Conservation (phyloP, 129 eudicot genomes). For the Flaveria linearis region DNA sequence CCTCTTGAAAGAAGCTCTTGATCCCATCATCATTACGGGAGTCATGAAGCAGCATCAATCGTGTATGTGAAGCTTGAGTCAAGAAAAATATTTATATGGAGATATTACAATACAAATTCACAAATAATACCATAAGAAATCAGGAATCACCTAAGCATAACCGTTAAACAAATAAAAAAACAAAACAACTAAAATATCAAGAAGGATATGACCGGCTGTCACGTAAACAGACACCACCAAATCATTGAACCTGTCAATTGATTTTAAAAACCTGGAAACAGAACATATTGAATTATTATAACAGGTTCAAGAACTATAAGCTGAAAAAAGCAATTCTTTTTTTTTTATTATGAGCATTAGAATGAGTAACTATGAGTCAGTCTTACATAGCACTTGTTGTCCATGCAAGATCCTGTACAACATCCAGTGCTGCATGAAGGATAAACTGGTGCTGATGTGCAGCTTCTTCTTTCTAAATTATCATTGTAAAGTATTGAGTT, state of each 20-base stretch:
- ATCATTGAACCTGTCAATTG: conserved; percentile 92
- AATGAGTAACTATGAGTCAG: conserved; percentile 31
- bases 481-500: conserved; percentile 20
- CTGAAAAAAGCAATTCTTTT: neutral
- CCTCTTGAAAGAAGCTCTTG: conserved; percentile 98
- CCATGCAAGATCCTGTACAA: conserved; percentile 97
- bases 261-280: conserved; percentile 77
- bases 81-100: conserved; percentile 39
- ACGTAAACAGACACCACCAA: conserved; percentile 96
- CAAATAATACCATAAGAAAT: neutral
- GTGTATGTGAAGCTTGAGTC: conserved; percentile 65
- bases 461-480: conserved; percentile 79
- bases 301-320: neutral
- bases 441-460: conserved; percentile 98
- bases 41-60: conserved; percentile 98
- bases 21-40: conserved; percentile 97
- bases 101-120: neutral
- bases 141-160: neutral
- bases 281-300: conserved; percentile 12
- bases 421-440: conserved; percentile 88
- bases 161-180: neutral
- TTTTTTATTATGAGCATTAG: neutral
- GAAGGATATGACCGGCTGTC: conserved; percentile 99
- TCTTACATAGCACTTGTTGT: conserved; percentile 95
- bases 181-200: neutral